phyloP scores from a whole-genome alignment of 345 rosid species.

The Rhodamnia rubescens region DNA sequence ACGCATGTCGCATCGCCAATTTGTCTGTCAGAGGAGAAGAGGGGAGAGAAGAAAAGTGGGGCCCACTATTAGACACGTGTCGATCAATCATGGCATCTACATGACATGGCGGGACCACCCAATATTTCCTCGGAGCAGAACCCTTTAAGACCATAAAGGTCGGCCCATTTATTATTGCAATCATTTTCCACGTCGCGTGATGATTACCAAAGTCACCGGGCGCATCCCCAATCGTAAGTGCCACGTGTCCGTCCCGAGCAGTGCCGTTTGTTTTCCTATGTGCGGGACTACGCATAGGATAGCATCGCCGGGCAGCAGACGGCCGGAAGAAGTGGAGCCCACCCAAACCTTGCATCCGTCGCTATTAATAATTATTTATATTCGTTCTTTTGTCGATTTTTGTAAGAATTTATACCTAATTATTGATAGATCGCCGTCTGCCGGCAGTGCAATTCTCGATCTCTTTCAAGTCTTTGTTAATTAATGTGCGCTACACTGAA shows the following conservation, averaged over 20 bases:
- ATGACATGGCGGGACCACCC: too few species aligned
- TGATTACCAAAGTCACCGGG: neutral
- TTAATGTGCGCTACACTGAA: neutral
- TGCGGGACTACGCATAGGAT: neutral
- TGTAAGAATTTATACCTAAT: neutral
- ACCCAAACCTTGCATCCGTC: neutral
- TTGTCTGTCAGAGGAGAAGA: neutral
- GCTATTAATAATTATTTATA: neutral
- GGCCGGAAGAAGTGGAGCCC: neutral
- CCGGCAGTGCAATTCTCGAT: neutral
- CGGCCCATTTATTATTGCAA: neutral
- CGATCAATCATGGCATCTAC: too few species aligned
- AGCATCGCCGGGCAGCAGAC: neutral
- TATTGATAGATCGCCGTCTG: neutral
- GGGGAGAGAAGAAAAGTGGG: neutral
- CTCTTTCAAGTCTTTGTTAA: neutral
- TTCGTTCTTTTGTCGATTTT: neutral
- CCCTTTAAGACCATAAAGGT: neutral
- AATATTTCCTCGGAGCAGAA: too few species aligned
- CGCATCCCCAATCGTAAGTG: neutral
- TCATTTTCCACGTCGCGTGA: neutral
- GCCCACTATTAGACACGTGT: too few species aligned
- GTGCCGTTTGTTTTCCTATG: neutral
- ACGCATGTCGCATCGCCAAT: neutral
- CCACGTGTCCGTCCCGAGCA: neutral